Conservation (phyloP, 2,329 filamentous ascomycete species). For the Neofusicoccum kwambonambiense region DNA sequence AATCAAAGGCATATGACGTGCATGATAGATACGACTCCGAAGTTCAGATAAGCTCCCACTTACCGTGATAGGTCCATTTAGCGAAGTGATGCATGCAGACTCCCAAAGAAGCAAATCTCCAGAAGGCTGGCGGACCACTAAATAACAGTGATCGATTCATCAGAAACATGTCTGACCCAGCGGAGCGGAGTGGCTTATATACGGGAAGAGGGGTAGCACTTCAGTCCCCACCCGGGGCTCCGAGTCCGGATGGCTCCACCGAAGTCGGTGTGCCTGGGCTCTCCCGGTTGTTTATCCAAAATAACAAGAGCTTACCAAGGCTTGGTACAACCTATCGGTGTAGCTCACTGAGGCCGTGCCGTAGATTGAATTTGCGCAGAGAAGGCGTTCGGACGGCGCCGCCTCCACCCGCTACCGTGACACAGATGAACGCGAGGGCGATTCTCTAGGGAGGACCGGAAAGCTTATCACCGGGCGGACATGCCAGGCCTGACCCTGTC, state of each 20-base stretch:
- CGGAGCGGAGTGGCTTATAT: neutral
- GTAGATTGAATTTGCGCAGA: neutral
- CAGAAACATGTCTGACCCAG: neutral
- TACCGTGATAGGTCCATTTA: neutral
- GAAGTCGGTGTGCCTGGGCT: neutral
- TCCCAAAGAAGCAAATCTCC: neutral
- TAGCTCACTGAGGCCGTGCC: neutral
- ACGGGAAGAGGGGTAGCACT: neutral
- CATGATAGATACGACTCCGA: neutral
- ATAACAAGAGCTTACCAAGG: neutral
- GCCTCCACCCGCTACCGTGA: neutral
- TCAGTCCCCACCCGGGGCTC: neutral
- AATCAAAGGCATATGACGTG: neutral
- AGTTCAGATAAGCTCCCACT: conserved; percentile 5
- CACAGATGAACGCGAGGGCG: neutral
- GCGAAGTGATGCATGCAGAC: neutral
- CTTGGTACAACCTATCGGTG: neutral
- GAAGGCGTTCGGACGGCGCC: neutral
- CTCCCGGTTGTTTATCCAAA: neutral
- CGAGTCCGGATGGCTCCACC: conserved; percentile 7
- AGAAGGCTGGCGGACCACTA: neutral
- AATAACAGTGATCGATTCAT: neutral
- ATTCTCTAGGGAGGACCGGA: neutral
- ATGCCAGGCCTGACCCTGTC: neutral
- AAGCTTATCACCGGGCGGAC: neutral